Evolutionary conservation across 1,284 basidiomycete genomes (phyloP), one percentile per base, ranked within the genome.

Genomic region (Boletus sp.): DNA sequence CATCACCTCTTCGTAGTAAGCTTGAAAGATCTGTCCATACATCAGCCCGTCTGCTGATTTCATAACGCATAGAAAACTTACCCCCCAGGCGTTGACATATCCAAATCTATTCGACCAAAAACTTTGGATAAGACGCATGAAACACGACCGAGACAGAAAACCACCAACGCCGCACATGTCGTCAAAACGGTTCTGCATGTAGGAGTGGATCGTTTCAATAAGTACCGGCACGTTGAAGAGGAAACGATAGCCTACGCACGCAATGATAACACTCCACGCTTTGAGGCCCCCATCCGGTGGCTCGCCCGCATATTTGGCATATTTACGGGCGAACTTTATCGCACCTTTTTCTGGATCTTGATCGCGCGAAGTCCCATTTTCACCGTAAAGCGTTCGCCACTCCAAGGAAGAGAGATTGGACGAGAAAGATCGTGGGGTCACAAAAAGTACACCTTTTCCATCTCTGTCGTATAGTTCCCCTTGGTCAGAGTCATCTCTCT

Each of bases 211-310:
- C 42, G 33, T 36, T 30, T 37, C 2, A 6, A 13, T 62, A 44
- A 66, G 26, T n/a, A 19, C 20, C 1, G 3, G 17, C 4, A n/a
- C 5, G 23, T 10, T 12, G 19, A 8, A 27, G 13, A 30, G 7
- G 33, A 19, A 5, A 32, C 6, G 1, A 8, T 2, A 37, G 7
- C 3, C 2, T 6, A 53, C 74, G 48, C 50, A 78, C 76, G 51
- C 76, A 52, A 72, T 42, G 13, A 78, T 69, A 25, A 79, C 70
- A 5, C 74, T 59, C 78, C 78, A 81, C 1, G 79, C 78, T 52
- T 70, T 69, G 34, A 72, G 55, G 2, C 78, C 78, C 23, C 78
- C 79, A 57, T 81, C 78, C 6, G 75, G 75, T 16, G 65, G 38
- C 6, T 50, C 65, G 34, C 50, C 53, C 2, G 44, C 57, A 48